Base-by-base conservation (phyloP, 495 filamentous ascomycete genomes). In the Bombardia bombarda region DNA sequence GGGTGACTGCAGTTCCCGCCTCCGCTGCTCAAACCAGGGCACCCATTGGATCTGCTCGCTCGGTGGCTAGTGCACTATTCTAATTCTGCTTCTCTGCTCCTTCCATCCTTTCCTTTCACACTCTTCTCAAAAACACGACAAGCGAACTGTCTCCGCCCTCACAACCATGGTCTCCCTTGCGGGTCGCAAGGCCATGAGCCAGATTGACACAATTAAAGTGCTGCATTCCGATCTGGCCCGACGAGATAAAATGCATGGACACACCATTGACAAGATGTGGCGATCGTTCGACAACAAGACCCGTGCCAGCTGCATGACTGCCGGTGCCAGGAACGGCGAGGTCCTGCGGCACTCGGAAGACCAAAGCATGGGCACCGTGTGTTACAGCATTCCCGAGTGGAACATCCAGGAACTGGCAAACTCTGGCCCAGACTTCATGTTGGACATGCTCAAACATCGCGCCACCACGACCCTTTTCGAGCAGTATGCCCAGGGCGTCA, bases 321-420 rank as follows among this genome's bases (percentile, higher is more conserved):
- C 46, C 18, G 51, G 49, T 18, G 38, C 53, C 7, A 23, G 21
- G 14, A 46, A 56, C 1, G 51, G 51, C 36, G 16, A 25, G 7
- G 46, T 58, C 10, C 45, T 58, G 26, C 39, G 45, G 32, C 36
- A 56, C 38, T 23, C 44, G 1, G 1, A 14, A 3, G 56, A 62
- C 31, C 0, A 0, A 7, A 49, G 60, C 4, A 9, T 61, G 21
- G 62, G 56, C 2, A 49, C 52, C 16, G 37, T 60, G 2, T 51
- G 30, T 44, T 57, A 56, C 10, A 3, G 66, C 12, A 38, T 60
- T 0, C 63, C 63, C 0, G 69, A 69, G 39, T 62, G 52, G 51
- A 69, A 70, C 36, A 43, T 69, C 19, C 56, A 44, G 1, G 63
- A 70, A 31, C 42, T 69, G 18, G 42, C 60, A 1, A 38, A 46